A percentile compares a stretch with the other conserved stretches of the same genome.
phyloP scores from a whole-genome alignment of 164 flowering plant genomes.

The Chimonanthus salicifolius region DNA sequence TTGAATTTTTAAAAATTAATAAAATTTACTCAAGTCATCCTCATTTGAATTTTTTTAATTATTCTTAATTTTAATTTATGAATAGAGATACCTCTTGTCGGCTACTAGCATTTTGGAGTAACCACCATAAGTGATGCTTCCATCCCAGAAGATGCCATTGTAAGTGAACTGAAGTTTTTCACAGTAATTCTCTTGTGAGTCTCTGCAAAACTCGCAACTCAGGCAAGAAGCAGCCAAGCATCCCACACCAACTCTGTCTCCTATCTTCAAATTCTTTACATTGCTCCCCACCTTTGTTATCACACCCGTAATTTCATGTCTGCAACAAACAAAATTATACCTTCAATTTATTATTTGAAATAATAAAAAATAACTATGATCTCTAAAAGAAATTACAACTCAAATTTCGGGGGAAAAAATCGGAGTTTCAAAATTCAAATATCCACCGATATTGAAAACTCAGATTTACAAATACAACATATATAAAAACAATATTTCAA shows the following conservation, averaged over 20 bases:
- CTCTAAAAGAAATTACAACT: no score
- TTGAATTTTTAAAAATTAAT: no score
- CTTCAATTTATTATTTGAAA: no score
- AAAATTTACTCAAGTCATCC: no score
- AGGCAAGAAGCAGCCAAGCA: slow-evolving; percentile 53
- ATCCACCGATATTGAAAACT: no score
- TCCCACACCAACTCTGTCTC: slow-evolving; percentile 67
- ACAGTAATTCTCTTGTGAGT: slow-evolving; percentile 56
- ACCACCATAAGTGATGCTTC: slow-evolving; percentile 80
- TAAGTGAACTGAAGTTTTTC: slow-evolving; percentile 39
- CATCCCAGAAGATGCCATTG: slow-evolving; percentile 77
- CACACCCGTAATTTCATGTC: slow-evolving; percentile 67
- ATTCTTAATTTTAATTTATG: no score
- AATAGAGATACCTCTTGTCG: slow-evolving; percentile 40
- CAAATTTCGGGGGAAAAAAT: no score
- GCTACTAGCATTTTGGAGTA: slow-evolving; percentile 62
- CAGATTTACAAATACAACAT: no score
- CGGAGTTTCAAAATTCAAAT: no score
- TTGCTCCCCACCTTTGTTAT: slow-evolving; percentile 47
- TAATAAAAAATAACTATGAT: no score
- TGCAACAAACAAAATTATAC: slow-evolving; percentile 2
- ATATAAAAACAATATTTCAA: no score
- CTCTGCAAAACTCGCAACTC: slow-evolving; percentile 50
- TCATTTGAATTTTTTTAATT: no score
- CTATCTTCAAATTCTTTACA: slow-evolving; percentile 48